A percentile compares a stretch with the other conserved stretches of the same genome.
These are phyloP conservation scores for Petunia hybrid DNA, from an alignment of 305 asterid genomes.

Conservation along the genomic window DNA sequence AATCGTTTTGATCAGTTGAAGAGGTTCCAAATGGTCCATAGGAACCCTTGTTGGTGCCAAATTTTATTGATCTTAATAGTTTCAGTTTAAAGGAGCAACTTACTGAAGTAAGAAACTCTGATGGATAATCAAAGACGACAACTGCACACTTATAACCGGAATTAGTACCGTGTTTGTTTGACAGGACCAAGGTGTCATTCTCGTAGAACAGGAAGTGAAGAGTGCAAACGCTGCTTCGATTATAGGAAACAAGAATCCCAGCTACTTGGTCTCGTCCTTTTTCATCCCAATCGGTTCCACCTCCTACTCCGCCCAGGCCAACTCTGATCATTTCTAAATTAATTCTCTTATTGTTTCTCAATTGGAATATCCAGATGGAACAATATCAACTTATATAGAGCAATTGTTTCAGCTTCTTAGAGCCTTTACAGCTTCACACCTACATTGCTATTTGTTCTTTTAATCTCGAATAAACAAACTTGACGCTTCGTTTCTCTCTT, in stretches of 20 bases:
- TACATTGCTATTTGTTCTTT: background rate
- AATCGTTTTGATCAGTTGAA: too few relatives aligned
- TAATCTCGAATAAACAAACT: background rate
- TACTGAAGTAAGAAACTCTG: background rate
- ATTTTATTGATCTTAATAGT: background rate
- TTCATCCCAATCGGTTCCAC: background rate
- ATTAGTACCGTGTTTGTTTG: background rate
- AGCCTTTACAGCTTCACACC: background rate
- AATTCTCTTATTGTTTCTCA: background rate
- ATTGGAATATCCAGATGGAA: background rate
- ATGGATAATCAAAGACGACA: background rate
- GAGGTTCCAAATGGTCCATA: background rate
- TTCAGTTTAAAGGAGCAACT: background rate
- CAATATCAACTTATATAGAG: too few relatives aligned
- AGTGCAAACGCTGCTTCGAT: fast-evolving
- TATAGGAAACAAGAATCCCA: background rate
- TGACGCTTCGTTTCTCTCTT: background rate
- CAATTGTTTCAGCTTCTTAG: background rate
- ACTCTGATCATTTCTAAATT: background rate
- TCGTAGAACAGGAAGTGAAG: conserved; percentile 7
- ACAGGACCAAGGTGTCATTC: background rate
- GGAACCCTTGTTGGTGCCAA: background rate
- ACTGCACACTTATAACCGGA: background rate
- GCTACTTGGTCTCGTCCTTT: background rate
- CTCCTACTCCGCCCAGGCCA: background rate